phyloP scores from a whole-genome alignment of 2,329 filamentous ascomycete species.

The Diaporthe citriasiana region DNA sequence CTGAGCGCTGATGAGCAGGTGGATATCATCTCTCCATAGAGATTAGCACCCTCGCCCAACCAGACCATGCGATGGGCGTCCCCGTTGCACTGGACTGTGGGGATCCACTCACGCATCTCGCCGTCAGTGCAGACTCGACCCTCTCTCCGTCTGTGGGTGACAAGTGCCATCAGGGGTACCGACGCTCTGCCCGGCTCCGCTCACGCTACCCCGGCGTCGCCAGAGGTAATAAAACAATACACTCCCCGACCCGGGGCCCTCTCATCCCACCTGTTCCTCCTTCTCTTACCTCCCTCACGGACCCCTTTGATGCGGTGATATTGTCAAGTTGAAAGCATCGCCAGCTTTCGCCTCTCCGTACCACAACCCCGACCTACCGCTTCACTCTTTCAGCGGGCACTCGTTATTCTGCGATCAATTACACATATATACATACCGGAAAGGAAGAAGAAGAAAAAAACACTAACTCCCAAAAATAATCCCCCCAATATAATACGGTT shows the following conservation, averaged over 20 bases:
- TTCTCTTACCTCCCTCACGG: slow-evolving; percentile 57
- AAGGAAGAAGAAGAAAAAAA: slow-evolving; percentile 46
- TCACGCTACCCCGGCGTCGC: slow-evolving; percentile 40
- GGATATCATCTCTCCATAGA: slow-evolving; percentile 29
- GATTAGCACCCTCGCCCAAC: slow-evolving; percentile 30
- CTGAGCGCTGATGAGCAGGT: slow-evolving; percentile 25
- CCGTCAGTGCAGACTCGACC: slow-evolving; percentile 32
- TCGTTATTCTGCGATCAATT: slow-evolving; percentile 63
- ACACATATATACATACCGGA: slow-evolving; percentile 48
- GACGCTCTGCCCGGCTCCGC: slow-evolving; percentile 35
- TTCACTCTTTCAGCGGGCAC: slow-evolving; percentile 92
- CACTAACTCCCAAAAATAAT: slow-evolving; percentile 47
- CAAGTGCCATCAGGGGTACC: slow-evolving; percentile 33
- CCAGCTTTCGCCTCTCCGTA: slow-evolving; percentile 66
- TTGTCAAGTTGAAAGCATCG: slow-evolving; percentile 63
- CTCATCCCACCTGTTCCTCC: slow-evolving; percentile 50
- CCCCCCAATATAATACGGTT: slow-evolving; percentile 16
- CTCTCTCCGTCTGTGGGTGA: slow-evolving; percentile 26
- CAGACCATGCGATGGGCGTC: slow-evolving; percentile 24
- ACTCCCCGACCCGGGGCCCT: slow-evolving; percentile 49
- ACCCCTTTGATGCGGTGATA: slow-evolving; percentile 63
- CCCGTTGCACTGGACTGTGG: slow-evolving; percentile 32
- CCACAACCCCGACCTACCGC: slow-evolving; percentile 68
- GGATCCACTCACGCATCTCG: slow-evolving; percentile 33
- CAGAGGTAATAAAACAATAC: slow-evolving; percentile 59